These are phyloP conservation scores for Prunus dulcis DNA, from an alignment of 306 rosid genomes.

Conservation along the genomic window DNA sequence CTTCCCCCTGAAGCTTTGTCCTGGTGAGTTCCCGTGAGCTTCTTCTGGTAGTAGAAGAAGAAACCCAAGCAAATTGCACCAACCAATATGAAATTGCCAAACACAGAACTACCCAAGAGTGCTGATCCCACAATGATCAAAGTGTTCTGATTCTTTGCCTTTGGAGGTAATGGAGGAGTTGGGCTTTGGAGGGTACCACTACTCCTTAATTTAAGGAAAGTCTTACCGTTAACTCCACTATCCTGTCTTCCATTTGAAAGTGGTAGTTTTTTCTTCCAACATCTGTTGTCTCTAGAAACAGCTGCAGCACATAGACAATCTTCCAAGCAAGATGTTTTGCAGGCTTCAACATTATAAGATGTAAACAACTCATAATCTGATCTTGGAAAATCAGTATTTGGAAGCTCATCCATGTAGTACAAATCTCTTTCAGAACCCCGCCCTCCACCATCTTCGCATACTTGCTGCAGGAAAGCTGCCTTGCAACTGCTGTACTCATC, in stretches of 20 bases:
- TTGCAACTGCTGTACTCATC: conserved; percentile 35
- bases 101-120: conserved; percentile 19
- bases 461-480: conserved; percentile 34
- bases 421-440: neutral
- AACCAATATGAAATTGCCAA: conserved; percentile 16
- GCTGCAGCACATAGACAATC: conserved; percentile 29
- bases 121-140: conserved; percentile 5
- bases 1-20: neutral
- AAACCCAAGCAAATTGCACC: neutral
- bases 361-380: conserved; percentile 18
- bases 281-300: neutral
- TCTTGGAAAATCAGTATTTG: conserved; percentile 30
- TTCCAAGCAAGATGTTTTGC: conserved; percentile 34
- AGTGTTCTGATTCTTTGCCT: neutral
- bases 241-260: conserved; percentile 18
- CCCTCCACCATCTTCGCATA: conserved; percentile 21
- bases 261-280: conserved; percentile 26
- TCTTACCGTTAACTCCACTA: rapidly evolving
- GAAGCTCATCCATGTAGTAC: conserved; percentile 12
- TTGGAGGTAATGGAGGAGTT: neutral
- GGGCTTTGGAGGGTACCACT: neutral
- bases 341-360: conserved; percentile 28
- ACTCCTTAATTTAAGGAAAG: conserved; percentile 17
- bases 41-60: conserved; percentile 3
- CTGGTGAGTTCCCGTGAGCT: neutral